phyloP scores from a whole-genome alignment of 2,329 filamentous ascomycete species.

The Fusarium sp. region DNA sequence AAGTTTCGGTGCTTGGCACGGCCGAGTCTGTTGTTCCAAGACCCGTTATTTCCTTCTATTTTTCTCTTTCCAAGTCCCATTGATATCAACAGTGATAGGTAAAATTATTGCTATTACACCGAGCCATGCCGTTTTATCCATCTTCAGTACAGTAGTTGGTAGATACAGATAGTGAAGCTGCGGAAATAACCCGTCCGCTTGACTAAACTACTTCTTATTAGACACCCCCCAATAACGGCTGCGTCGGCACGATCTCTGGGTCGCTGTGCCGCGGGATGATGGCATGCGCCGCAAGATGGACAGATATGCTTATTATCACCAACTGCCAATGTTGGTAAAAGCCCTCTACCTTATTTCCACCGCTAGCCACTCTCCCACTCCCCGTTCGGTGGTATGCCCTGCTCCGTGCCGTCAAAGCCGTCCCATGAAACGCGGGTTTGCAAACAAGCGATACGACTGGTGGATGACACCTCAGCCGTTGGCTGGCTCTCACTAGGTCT shows the following conservation, averaged over 20 bases:
- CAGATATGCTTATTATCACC: slow-evolving; percentile 44
- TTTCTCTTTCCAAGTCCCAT: neutral
- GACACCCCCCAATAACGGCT: slow-evolving; percentile 39
- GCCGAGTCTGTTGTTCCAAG: slow-evolving; percentile 33
- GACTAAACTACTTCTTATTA: neutral
- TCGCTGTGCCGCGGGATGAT: slow-evolving; percentile 41
- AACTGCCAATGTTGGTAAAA: slow-evolving; percentile 15
- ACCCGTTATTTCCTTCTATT: slow-evolving; percentile 19
- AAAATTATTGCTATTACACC: slow-evolving; percentile 2
- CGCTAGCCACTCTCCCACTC: neutral
- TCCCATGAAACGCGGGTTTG: slow-evolving; percentile 26
- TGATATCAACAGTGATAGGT: neutral
- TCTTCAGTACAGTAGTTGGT: neutral
- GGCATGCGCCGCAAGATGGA: slow-evolving; percentile 41
- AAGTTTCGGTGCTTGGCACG: slow-evolving; percentile 37
- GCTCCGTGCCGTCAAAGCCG: slow-evolving; percentile 30
- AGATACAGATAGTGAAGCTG: neutral
- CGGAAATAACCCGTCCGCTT: slow-evolving; percentile 27
- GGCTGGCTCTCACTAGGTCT: neutral
- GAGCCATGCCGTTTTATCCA: neutral
- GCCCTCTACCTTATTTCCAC: slow-evolving; percentile 12
- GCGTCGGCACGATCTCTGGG: slow-evolving; percentile 42
- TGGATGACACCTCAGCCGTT: slow-evolving; percentile 1
- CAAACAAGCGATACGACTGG: slow-evolving; percentile 11
- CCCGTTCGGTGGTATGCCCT: neutral